Evolutionary conservation across 1,284 basidiomycete species (phyloP).

Genomic region (Trametes versicolor): DNA sequence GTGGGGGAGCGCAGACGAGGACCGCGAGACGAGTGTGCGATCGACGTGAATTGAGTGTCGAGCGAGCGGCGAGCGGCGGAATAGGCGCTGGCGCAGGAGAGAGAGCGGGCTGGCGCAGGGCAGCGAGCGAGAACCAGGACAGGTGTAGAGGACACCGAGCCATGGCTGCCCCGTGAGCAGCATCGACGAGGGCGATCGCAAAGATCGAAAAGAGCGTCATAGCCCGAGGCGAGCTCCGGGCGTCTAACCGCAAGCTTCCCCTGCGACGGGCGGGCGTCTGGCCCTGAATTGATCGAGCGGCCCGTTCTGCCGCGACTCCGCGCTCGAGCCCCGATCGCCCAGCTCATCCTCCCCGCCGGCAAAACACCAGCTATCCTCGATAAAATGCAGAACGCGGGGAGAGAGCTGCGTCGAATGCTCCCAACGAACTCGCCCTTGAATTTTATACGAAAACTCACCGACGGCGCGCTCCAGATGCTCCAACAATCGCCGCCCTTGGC

Average conservation of each 20-base stretch:
- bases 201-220: slow-evolving; percentile 17
- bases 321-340: not conserved
- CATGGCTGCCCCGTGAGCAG: no score
- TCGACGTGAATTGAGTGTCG: no score
- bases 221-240: slow-evolving; percentile 18
- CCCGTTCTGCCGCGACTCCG: slow-evolving; percentile 4
- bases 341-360: not conserved
- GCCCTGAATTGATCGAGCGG: slow-evolving; percentile 18
- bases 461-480: not conserved
- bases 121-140: no score
- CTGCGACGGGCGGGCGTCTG: slow-evolving; percentile 11
- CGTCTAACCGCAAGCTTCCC: slow-evolving; percentile 8
- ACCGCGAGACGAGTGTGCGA: no score
- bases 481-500: not conserved
- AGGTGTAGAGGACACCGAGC: no score
- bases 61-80: no score
- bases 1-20: no score
- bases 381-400: not conserved
- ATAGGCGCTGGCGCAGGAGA: no score
- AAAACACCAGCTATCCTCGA: not conserved
- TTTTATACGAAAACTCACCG: not conserved
- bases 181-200: no score
- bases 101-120: no score
- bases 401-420: not conserved
- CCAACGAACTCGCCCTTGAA: not conserved